Evolutionary conservation across 345 rosid genomes (phyloP).

Genomic region (Gynandropsis gynandra): DNA sequence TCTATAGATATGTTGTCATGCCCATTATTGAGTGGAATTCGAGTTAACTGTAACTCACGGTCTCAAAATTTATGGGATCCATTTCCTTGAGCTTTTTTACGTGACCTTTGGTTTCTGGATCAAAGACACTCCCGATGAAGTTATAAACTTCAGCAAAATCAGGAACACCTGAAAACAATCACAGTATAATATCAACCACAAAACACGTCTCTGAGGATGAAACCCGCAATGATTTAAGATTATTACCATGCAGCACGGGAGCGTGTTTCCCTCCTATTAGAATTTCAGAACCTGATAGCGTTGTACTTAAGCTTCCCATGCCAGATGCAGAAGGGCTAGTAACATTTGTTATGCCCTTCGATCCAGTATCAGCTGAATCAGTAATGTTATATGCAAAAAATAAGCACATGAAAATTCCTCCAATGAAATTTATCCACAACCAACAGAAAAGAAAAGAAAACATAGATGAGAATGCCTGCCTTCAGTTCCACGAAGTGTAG

Average conservation of each 20-base stretch:
- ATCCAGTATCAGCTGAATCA: conserved; percentile 96
- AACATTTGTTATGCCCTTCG: conserved; percentile 49
- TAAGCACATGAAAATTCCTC: conserved; percentile 58
- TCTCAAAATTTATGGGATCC: conserved; percentile 94
- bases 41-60: conserved; percentile 44
- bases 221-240: conserved; percentile 8
- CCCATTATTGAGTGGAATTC: conserved; percentile 2
- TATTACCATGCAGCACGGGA: conserved; percentile 54
- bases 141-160: conserved; percentile 87
- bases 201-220: not conserved
- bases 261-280: conserved; percentile 40
- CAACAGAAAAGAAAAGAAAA: conserved; percentile 20
- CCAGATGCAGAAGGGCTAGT: conserved; percentile 41
- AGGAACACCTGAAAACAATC: conserved; percentile 50
- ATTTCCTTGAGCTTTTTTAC: conserved; percentile 81
- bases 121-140: conserved; percentile 90
- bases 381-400: conserved; percentile 52
- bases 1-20: conserved; percentile 8
- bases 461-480: conserved; percentile 39
- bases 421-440: conserved; percentile 25
- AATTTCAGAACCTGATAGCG: conserved; percentile 39
- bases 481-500: conserved; percentile 42
- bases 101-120: conserved; percentile 65
- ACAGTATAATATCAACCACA: conserved; percentile 9
- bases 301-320: conserved; percentile 42